phyloP scores from a whole-genome alignment of 169 alveolate genomes.

The Cryptosporidium xiaoi region DNA sequence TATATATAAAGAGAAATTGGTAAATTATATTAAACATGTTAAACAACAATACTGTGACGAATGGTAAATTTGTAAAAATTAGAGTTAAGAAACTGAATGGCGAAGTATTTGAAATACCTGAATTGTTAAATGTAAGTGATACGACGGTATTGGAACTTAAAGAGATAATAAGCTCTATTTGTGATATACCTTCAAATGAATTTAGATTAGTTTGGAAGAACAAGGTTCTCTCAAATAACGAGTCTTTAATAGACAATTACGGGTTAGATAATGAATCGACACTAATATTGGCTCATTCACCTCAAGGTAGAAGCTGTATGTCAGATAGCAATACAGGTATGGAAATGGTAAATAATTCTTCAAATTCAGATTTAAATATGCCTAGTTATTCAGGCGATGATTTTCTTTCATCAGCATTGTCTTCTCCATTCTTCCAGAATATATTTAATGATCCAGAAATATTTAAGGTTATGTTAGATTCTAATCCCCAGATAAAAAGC shows the following conservation, averaged over 20 bases:
- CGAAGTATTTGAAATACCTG: conserved; percentile 24
- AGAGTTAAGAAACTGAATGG: conserved; percentile 46
- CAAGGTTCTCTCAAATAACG: conserved; percentile 41
- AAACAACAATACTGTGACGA: too few species aligned
- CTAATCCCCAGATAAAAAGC: conserved; percentile 78
- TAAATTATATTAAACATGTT: too few species aligned
- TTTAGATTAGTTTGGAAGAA: conserved; percentile 67
- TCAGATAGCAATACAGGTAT: neutral
- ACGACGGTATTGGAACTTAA: conserved; percentile 62
- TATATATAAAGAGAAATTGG: too few species aligned
- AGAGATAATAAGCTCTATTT: conserved; percentile 35
- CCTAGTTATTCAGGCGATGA: conserved; percentile 20
- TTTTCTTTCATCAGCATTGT: conserved; percentile 59
- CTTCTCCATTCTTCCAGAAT: conserved; percentile 76
- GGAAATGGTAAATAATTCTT: neutral
- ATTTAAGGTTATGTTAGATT: conserved; percentile 75
- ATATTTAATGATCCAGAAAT: conserved; percentile 77
- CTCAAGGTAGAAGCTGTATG: neutral
- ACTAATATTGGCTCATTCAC: conserved; percentile 45
- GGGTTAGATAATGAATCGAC: conserved; percentile 40
- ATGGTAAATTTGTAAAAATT: neutral
- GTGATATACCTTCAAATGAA: conserved; percentile 42
- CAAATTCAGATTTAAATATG: neutral
- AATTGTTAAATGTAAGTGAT: conserved; percentile 4
- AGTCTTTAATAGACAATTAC: conserved; percentile 6